A percentile compares a stretch with the other conserved stretches of the same genome.
Evolutionary conservation across 2,329 filamentous ascomycete genomes (phyloP).

Genomic region (Malbranchea cinnamomea): DNA sequence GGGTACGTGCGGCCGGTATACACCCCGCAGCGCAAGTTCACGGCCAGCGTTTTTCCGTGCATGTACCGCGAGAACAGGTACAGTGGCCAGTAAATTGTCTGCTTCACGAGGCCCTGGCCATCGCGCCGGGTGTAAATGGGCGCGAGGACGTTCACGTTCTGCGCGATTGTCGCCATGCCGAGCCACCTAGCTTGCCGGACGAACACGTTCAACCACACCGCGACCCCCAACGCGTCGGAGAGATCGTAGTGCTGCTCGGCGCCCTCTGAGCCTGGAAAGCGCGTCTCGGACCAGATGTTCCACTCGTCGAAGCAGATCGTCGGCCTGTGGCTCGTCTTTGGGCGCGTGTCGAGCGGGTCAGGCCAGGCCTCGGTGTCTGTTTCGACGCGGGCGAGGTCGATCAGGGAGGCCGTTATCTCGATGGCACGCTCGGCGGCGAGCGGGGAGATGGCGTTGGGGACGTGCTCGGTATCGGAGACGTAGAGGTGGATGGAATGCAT

Average conservation of each 20-base stretch:
- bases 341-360: slow-evolving; percentile 40
- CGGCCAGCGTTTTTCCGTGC: slow-evolving; percentile 53
- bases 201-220: slow-evolving; percentile 62
- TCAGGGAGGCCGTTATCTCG: slow-evolving; percentile 51
- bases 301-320: slow-evolving; percentile 74
- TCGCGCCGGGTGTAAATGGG: slow-evolving; percentile 56
- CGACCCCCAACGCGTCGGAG: slow-evolving; percentile 61
- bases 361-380: too few relatives aligned
- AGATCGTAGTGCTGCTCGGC: slow-evolving; percentile 63
- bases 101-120: slow-evolving; percentile 51
- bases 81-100: slow-evolving; percentile 63
- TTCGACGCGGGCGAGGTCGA: slow-evolving; percentile 60
- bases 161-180: slow-evolving; percentile 67
- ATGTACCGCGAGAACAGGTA: slow-evolving; percentile 56
- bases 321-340: slow-evolving; percentile 43
- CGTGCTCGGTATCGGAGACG: slow-evolving; percentile 44
- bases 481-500: slow-evolving; percentile 76
- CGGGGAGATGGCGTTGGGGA: slow-evolving; percentile 47
- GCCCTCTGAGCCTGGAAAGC: slow-evolving; percentile 55
- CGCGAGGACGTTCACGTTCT: slow-evolving; percentile 63
- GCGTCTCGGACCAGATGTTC: slow-evolving; percentile 66
- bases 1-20: slow-evolving; percentile 45
- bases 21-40: slow-evolving; percentile 46
- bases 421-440: slow-evolving; percentile 59
- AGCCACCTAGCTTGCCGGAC: slow-evolving; percentile 55